phyloP scores from a whole-genome alignment of 208 protist genomes.

The Strigomonas culicis region DNA sequence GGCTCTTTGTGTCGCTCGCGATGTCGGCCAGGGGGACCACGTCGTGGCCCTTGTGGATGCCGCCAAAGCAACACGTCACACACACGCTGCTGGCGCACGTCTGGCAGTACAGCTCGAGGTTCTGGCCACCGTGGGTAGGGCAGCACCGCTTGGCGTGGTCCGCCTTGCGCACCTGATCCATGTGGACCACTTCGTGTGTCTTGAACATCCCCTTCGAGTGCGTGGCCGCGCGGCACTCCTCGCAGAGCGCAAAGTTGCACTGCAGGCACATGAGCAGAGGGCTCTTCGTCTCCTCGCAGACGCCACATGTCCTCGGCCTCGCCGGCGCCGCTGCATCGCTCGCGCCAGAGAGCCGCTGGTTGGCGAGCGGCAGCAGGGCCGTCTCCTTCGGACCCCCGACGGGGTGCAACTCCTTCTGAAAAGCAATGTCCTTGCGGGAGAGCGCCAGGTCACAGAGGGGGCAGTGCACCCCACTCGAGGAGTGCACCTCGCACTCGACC shows the following conservation, averaged over 20 bases:
- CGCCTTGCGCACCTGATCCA: conserved; percentile 26
- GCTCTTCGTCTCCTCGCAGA: conserved; percentile 48
- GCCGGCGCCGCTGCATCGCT: neutral
- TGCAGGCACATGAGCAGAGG: conserved; percentile 40
- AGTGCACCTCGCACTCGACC: neutral
- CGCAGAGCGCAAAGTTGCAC: conserved; percentile 74
- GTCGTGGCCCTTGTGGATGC: conserved; percentile 55
- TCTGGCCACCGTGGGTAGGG: conserved; percentile 36
- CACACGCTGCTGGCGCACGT: conserved; percentile 52
- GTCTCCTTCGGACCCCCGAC: neutral
- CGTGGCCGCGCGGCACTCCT: conserved; percentile 31
- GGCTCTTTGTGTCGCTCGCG: conserved; percentile 6
- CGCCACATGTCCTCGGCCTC: conserved; percentile 27
- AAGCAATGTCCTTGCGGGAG: neutral
- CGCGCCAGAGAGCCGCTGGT: neutral
- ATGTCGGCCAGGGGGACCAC: conserved; percentile 45
- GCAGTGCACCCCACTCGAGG: neutral
- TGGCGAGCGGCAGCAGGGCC: neutral
- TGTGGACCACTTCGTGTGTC: conserved; percentile 41
- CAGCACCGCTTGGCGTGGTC: conserved; percentile 21
- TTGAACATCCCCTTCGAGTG: conserved; percentile 61
- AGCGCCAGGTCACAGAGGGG: neutral
- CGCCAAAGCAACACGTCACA: conserved; percentile 68
- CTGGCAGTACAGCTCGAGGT: conserved; percentile 65
- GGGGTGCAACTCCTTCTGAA: neutral